Evolutionary conservation across 768 basidiomycete genomes (phyloP), one percentile per base, ranked within the genome.

Genomic region (Amanita phalloides): DNA sequence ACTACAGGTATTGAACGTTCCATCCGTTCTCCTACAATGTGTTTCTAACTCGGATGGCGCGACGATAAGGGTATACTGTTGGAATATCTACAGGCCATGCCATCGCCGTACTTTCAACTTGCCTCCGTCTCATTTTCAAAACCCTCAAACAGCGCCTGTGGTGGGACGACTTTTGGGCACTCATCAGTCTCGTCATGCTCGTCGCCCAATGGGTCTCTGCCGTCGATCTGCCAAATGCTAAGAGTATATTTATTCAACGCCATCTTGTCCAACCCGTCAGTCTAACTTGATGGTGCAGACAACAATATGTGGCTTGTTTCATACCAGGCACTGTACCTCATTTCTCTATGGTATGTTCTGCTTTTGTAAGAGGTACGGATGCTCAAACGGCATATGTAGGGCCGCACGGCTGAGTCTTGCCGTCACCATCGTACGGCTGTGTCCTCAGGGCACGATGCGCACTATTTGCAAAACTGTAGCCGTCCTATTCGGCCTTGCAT

Each of bases 341-440:
- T 44, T 2, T 51, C 43, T 5, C 35, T 56, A 3, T 56, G 55
- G 55, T 56, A 21, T 9, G 53, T 54, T 33, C 36, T 17, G 0
- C 21, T 8, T 32, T n/a, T 25, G 8, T 32, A 26, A n/a, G 20
- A 37, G n/a, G 10, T 17, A 26, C 1, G 35, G 39, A 20, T 47
- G 14, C 28, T 37, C 23, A 30, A 17, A 38, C 36, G n/a, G 21
- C 28, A 14, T 32, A 23, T 13, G 7, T n/a, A 56, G 55, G 55
- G 36, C 53, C 8, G 47, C 55, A 3, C 44, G 56, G 8, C 17
- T 53, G 2, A 57, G 56, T 21, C 26, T 63, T 23, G 60, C 60
- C n/a, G 57, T 61, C 10, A 58, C 59, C 1, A 58, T 63, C n/a
- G 56, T 61, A 9, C 43, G 62, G 25, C 45, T 63, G 21, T 52